Conservation (phyloP, 345 rosid genomes). For the Eucalyptus erythrocorys region DNA sequence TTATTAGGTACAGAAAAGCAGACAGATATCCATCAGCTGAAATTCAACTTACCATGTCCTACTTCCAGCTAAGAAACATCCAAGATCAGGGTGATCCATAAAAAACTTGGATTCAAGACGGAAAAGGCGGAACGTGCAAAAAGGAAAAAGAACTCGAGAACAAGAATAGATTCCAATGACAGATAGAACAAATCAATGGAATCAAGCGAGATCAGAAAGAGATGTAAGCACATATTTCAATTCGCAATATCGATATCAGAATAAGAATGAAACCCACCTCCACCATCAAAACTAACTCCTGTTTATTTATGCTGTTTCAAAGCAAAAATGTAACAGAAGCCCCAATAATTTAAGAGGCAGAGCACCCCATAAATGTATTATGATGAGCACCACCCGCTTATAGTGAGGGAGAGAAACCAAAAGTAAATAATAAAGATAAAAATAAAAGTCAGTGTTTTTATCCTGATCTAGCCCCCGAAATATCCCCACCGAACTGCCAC, state of each 20-base stretch:
- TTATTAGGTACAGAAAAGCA: background rate
- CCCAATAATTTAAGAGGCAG: background rate
- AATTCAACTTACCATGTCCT: background rate
- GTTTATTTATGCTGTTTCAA: background rate
- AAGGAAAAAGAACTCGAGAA: background rate
- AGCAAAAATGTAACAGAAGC: background rate
- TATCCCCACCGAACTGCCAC: background rate
- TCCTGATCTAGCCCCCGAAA: background rate
- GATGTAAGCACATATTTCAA: background rate
- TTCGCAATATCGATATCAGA: background rate
- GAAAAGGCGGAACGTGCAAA: background rate
- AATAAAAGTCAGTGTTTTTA: background rate
- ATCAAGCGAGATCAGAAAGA: background rate
- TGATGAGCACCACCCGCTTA: background rate
- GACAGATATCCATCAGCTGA: background rate
- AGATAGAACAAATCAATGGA: background rate
- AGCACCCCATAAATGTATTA: background rate
- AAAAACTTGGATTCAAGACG: background rate
- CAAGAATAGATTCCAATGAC: background rate
- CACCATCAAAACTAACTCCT: background rate
- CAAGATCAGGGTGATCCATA: background rate
- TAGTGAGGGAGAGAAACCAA: background rate
- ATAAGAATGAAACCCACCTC: background rate
- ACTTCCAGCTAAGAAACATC: background rate
- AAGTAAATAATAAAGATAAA: background rate